Base-by-base conservation (phyloP, 306 rosid genomes). In the Corylus heterophylla region DNA sequence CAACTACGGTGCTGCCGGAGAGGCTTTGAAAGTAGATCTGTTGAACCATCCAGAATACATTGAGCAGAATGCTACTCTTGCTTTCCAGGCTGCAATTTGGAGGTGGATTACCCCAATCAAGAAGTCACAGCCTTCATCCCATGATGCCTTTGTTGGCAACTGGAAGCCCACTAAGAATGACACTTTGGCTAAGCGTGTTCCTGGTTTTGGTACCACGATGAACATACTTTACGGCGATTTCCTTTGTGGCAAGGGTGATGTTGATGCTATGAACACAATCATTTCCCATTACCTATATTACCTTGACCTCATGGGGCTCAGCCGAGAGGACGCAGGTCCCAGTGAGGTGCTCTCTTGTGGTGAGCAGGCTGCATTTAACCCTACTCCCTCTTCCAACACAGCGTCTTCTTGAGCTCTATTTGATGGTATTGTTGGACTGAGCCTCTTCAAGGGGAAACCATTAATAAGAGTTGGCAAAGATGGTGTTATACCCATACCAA, bases 141-240 rank as follows among this genome's bases (percentile, higher is more conserved):
- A 95, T 3, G 96, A 95, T 1, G 88, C 31, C 79, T 93, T 95
- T 5, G 89, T 93, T n/a, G 99, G 98, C 56, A 79, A 82, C 54
- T 95, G 99, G 99, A 93, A 95, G 87, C 99, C 99, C 1, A 89
- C 89, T 79, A 93, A 88, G 92, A 95, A 95, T 1, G 99, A 95
- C 83, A 95, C 98, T 2, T 4, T 83, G 84, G 81, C 76, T 31
- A 85, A 95, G 13, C 87, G 99, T 13, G 4, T 85, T 78, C 97
- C 98, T 37, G 99, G 99, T 59, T 93, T 95, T 66, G 99, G 99
- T 2, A 3, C 93, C 18, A 95, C 99, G 66, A 95, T 95, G 99
- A 95, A 95, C 83, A 31, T 95, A 82, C 93, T 95, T 27, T 95
- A 95, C 9, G 97, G 99, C 2, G 98, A 95, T 8, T 1, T 35